phyloP scores from a whole-genome alignment of 306 rosid genomes.

The Prunus fruticosa region DNA sequence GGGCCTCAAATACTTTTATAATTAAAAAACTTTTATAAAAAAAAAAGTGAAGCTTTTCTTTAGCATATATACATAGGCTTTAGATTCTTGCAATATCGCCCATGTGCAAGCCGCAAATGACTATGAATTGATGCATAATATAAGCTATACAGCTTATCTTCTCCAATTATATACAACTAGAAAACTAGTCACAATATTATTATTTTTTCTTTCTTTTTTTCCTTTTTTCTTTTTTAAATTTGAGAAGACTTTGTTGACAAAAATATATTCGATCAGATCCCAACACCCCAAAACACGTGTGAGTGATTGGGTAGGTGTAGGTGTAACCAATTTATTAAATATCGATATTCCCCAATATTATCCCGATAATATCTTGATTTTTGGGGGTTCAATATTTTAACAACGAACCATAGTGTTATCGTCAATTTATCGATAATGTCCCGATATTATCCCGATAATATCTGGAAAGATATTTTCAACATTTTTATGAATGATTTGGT shows the following conservation, averaged over 20 bases:
- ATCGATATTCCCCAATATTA: too few species aligned
- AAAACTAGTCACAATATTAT: background rate
- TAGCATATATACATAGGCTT: background rate
- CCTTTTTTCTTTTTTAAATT: background rate
- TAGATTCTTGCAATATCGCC: background rate
- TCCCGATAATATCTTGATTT: too few species aligned
- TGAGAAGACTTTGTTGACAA: background rate
- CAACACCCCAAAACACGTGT: conserved; percentile 3
- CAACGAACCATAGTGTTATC: too few species aligned
- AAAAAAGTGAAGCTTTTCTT: background rate
- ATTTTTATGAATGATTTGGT: too few species aligned
- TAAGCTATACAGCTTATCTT: conserved; percentile 23
- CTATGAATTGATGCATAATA: conserved; percentile 6
- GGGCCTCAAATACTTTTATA: background rate
- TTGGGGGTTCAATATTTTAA: too few species aligned
- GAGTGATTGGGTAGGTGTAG: background rate
- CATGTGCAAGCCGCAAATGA: conserved; percentile 1
- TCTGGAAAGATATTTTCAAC: too few species aligned
- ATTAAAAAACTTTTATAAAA: background rate
- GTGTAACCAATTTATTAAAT: too few species aligned
- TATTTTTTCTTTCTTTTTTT: background rate
- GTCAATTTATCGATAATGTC: too few species aligned
- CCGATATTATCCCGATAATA: too few species aligned
- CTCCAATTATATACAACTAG: background rate
- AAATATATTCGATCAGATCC: background rate